These are phyloP conservation scores for Quercus lobata DNA, from an alignment of 331 rosid species.

Conservation along the genomic window DNA sequence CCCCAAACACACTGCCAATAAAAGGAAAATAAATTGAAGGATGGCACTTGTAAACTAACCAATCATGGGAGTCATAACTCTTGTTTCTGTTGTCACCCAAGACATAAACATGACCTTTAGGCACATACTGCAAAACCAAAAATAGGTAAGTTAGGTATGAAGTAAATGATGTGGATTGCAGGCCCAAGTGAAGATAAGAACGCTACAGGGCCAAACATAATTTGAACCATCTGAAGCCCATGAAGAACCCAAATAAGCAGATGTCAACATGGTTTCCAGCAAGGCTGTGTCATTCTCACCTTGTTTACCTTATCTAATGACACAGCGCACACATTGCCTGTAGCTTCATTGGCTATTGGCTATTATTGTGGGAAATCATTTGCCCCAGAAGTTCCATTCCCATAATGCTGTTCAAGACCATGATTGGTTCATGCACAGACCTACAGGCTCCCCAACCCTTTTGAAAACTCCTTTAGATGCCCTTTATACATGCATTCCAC, in stretches of 20 bases:
- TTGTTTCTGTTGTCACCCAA: constrained; percentile 90
- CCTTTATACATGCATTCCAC: not conserved
- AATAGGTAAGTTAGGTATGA: not conserved
- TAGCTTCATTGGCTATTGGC: not conserved
- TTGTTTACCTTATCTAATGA: not conserved
- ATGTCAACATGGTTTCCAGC: not conserved
- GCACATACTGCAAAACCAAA: constrained; percentile 60
- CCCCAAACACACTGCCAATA: not conserved
- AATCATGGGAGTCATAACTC: constrained; percentile 77
- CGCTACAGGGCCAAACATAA: not conserved
- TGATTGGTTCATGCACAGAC: too few relatives aligned
- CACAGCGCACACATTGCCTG: not conserved
- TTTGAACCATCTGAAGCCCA: not conserved
- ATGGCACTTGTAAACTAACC: constrained; percentile 38
- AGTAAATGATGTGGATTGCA: not conserved
- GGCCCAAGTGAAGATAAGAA: not conserved
- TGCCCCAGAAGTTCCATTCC: not conserved
- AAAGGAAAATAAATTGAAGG: not conserved
- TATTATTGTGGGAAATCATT: not conserved
- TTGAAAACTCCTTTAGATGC: too few relatives aligned
- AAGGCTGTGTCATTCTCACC: too few relatives aligned
- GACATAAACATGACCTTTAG: constrained; percentile 81
- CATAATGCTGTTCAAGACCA: not conserved
- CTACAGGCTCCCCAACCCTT: too few relatives aligned
- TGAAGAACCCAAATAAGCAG: not conserved